Base-by-base conservation (phyloP, 1,284 basidiomycete species). In the Puccinia hordei region DNA sequence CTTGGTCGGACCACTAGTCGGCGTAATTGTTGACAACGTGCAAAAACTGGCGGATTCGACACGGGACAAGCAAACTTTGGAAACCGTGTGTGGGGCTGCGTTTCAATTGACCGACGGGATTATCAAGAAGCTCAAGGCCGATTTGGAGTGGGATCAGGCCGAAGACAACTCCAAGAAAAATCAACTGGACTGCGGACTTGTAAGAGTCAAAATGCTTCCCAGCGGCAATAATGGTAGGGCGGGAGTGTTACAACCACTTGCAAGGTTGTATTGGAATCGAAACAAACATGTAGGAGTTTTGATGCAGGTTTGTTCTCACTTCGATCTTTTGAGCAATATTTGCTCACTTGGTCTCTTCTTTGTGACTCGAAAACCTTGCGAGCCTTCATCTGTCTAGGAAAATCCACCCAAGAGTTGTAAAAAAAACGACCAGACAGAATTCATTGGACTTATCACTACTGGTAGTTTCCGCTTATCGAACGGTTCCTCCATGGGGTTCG, bases 221-320 rank as follows among this genome's bases (percentile, higher is more conserved):
- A 63, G 15, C n/a, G 73, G 73, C 46, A 57, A 49, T 33, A 55
- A 44, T 46, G 55, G 73, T 10, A 74, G 41, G n/a, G 73, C 55
- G 24, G 73, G 73, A 44, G 73, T 74, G 2, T 24, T 74, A 59
- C 13, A 61, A 63, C 46, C 73, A 13, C 53, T 74, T 24, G 73
- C 73, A 44, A 74, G 73, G 57, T 49, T 74, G 24, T 74, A 74
- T 53, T 74, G 73, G 73, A 61, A 74, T 46, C 38, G 33, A 9
- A 41, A 73, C 44, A 53, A 35, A 73, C 5, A 38, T 53, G 49
- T 73, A 46, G 44, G 55, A n/a, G 15, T 41, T 59, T 35, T 33
- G 44, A 24, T 46, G 22, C 49, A 2, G 3, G 4, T 49, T 24
- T 46, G n/a, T 49, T 55, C 24, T 53, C 49, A 35, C 55, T 13